Percentiles rank a stretch among this genome's conserved stretches.
These are phyloP conservation scores for Tolypocladium amazonense DNA, from an alignment of 2,329 filamentous ascomycete species.

Conservation along the genomic window DNA sequence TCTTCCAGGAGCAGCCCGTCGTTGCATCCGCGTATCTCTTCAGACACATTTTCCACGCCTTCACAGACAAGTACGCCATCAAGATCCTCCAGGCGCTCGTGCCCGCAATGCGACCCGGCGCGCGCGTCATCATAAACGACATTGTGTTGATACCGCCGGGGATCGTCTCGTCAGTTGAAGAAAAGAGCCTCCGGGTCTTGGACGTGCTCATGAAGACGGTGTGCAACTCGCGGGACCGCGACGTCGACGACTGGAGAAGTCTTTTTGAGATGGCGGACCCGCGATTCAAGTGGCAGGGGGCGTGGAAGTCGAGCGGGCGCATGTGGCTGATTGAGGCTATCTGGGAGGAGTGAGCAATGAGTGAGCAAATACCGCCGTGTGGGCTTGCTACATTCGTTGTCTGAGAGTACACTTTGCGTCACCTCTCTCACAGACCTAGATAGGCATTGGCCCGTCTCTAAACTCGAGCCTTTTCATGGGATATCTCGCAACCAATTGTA, in stretches of 20 bases:
- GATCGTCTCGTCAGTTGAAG: conserved; percentile 20
- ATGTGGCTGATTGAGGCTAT: conserved; percentile 27
- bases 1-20: conserved; percentile 39
- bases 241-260: conserved; percentile 28
- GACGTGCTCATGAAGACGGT: conserved; percentile 36
- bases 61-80: conserved; percentile 34
- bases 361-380: background rate
- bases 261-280: conserved; percentile 27
- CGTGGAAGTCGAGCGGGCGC: conserved; percentile 12
- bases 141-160: conserved; percentile 23
- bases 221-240: conserved; percentile 34
- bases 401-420: background rate
- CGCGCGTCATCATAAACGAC: conserved; percentile 27
- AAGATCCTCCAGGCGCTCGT: conserved; percentile 33
- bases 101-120: conserved; percentile 37
- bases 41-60: conserved; percentile 46
- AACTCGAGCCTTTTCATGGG: no score
- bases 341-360: conserved; percentile 11
- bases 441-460: background rate
- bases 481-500: background rate
- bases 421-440: no score
- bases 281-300: conserved; percentile 25
- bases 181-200: conserved; percentile 28
- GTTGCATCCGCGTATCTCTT: conserved; percentile 42
- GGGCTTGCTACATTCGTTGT: background rate